Percentiles rank a stretch among this genome's conserved stretches.
Conservation (phyloP, 305 asterid genomes). For the Fraxinus ornus region DNA sequence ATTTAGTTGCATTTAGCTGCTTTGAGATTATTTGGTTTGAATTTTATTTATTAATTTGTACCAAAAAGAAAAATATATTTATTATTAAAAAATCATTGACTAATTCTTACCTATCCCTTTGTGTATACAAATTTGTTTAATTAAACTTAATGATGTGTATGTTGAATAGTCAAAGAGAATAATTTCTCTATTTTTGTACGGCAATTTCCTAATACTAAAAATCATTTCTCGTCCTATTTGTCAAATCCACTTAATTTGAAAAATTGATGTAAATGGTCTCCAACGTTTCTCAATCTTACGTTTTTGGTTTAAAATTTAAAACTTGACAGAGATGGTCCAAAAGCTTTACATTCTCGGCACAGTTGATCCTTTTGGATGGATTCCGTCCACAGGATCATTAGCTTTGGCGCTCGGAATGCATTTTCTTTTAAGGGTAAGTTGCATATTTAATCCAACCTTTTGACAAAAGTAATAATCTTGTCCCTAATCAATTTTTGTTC, state of each 20-base stretch:
- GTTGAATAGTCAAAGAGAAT: neutral
- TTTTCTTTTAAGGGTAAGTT: neutral
- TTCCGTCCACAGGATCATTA: too few species aligned
- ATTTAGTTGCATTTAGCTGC: too few species aligned
- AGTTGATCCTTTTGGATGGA: too few species aligned
- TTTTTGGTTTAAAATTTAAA: too few species aligned
- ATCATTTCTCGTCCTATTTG: neutral
- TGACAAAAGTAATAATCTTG: neutral
- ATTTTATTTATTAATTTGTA: neutral
- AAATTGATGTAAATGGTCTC: too few species aligned
- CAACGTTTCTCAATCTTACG: too few species aligned
- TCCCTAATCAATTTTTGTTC: neutral
- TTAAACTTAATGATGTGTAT: neutral
- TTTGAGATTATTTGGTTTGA: neutral
- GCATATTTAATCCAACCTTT: neutral
- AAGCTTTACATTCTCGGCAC: too few species aligned
- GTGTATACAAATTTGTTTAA: neutral
- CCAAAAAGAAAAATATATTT: neutral
- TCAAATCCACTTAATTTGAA: too few species aligned
- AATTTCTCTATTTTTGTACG: neutral
- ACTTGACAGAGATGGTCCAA: too few species aligned
- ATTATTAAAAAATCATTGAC: neutral
- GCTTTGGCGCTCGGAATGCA: neutral
- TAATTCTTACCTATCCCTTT: too few species aligned
- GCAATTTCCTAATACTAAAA: neutral